phyloP scores from a whole-genome alignment of 1,284 basidiomycete species.

The Hymenochaete sp. region DNA sequence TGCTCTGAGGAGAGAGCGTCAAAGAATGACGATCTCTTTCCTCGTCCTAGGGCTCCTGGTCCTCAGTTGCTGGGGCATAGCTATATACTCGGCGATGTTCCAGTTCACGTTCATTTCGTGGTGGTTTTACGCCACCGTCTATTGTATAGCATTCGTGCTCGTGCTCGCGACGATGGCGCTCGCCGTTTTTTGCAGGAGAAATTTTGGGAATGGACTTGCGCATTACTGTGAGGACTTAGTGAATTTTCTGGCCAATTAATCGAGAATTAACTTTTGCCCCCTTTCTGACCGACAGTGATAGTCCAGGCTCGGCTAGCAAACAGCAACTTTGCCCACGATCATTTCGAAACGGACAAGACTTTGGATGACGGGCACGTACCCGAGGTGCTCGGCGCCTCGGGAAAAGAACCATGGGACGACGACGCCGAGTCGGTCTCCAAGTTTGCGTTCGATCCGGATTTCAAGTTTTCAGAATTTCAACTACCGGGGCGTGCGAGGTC shows the following conservation, averaged over 20 bases:
- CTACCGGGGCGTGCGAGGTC: not conserved
- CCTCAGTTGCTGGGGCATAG: constrained; percentile 12
- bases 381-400: not conserved
- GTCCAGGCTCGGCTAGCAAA: constrained; percentile 10
- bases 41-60: constrained; percentile 13
- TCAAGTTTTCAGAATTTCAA: not conserved
- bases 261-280: not conserved
- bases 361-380: constrained; percentile 2
- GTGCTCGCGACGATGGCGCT: constrained; percentile 18
- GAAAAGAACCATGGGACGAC: not conserved
- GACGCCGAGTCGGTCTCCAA: not conserved
- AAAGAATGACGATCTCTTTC: constrained; percentile 19
- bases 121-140: constrained; percentile 22
- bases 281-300: not conserved
- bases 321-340: constrained; percentile 8
- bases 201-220: constrained; percentile 21
- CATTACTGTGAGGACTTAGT: constrained; percentile 17
- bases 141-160: constrained; percentile 14
- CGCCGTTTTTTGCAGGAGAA: constrained; percentile 20
- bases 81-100: constrained; percentile 19
- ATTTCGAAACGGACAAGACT: constrained; percentile 10
- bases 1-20: constrained; percentile 19
- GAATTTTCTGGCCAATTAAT: not conserved
- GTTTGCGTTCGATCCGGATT: not conserved
- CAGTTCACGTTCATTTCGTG: constrained; percentile 21